phyloP scores from a whole-genome alignment of 805 yeast species.

The Jamesozyma hellenica region DNA sequence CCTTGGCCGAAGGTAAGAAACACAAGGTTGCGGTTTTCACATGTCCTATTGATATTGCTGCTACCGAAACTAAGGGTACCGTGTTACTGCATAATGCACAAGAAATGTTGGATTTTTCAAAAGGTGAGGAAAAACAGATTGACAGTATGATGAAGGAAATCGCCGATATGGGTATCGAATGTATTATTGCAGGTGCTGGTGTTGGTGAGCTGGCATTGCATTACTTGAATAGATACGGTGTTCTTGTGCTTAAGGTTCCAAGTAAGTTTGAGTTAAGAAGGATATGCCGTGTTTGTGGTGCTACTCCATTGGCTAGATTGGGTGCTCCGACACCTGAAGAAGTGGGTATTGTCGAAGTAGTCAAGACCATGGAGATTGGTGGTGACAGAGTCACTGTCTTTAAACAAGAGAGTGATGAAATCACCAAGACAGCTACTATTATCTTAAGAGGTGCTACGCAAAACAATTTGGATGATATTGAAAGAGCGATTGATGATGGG shows the following conservation, averaged over 20 bases:
- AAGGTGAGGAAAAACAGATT: slow-evolving; percentile 91
- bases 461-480: slow-evolving; percentile 85
- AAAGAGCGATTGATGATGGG: slow-evolving; percentile 96
- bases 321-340: slow-evolving; percentile 96
- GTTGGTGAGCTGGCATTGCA: slow-evolving; percentile 90
- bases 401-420: slow-evolving; percentile 54
- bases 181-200: slow-evolving; percentile 88
- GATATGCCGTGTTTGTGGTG: slow-evolving; percentile 92
- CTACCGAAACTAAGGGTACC: slow-evolving; percentile 98
- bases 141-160: slow-evolving; percentile 78
- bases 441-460: slow-evolving; percentile 94
- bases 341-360: slow-evolving; percentile 76
- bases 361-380: slow-evolving; percentile 90
- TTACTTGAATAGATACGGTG: slow-evolving; percentile 76
- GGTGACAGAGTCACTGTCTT: slow-evolving; percentile 94
- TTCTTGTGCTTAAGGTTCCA: slow-evolving; percentile 80
- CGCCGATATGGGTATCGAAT: slow-evolving; percentile 73
- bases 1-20: slow-evolving; percentile 36
- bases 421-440: slow-evolving; percentile 82
- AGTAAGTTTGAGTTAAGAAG: slow-evolving; percentile 92
- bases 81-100: slow-evolving; percentile 91
- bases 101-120: slow-evolving; percentile 91
- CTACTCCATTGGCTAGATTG: slow-evolving; percentile 86
- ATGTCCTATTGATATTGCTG: slow-evolving; percentile 87
- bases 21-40: slow-evolving; percentile 89